Evolutionary conservation across 108 stramenopile species (phyloP).

Genomic region (Fragilaria crotonensis): DNA sequence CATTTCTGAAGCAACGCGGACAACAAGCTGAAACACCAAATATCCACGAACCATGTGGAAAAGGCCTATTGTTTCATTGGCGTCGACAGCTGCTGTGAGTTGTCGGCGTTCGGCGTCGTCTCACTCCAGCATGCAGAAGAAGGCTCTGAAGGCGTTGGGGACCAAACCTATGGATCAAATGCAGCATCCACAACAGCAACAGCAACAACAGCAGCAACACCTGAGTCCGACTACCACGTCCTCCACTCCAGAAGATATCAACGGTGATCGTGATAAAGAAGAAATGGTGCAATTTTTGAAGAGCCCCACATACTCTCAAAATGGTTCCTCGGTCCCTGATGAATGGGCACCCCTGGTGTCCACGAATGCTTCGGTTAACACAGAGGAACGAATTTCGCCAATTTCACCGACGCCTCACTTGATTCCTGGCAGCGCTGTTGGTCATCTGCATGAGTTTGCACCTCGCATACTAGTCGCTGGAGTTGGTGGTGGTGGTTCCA

Average conservation of each 20-base stretch:
- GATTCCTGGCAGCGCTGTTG: background rate
- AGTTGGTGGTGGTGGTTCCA: slow-evolving; percentile 51
- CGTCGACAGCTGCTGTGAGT: too few species aligned
- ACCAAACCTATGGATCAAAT: background rate
- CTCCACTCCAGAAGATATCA: background rate
- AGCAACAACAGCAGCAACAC: background rate
- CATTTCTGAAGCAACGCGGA: too few species aligned
- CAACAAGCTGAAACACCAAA: too few species aligned
- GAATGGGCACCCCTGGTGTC: background rate
- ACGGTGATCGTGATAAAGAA: background rate
- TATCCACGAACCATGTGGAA: too few species aligned
- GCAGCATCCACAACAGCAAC: too few species aligned
- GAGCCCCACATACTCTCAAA: background rate
- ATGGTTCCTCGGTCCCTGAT: background rate
- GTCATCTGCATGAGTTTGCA: slow-evolving; percentile 39
- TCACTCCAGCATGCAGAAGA: background rate
- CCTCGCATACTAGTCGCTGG: slow-evolving; percentile 41
- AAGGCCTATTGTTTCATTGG: too few species aligned
- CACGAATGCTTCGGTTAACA: background rate
- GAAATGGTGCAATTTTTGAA: background rate
- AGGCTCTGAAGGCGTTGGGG: background rate
- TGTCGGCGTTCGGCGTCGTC: slow-evolving; percentile 7
- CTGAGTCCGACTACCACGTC: background rate
- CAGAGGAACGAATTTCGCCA: background rate
- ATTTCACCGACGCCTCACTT: background rate